Conservation (phyloP, 495 filamentous ascomycete species). For the Penicillium desertorum region DNA sequence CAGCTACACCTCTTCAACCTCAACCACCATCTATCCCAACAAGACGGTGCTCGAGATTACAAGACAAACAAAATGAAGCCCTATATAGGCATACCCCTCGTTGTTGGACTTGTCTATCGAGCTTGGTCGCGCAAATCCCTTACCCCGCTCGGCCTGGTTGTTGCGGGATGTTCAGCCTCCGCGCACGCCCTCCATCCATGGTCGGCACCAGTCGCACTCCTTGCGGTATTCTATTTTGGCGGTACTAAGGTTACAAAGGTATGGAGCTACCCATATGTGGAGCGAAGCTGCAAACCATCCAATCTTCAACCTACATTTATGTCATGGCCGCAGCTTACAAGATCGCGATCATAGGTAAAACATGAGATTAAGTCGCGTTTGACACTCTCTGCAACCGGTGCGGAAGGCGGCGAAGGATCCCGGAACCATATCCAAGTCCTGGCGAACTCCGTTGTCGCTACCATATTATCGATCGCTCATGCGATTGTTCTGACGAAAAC, state of each 20-base stretch:
- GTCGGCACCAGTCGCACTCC: slow-evolving; percentile 79
- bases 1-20: background rate
- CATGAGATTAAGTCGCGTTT: slow-evolving; percentile 79
- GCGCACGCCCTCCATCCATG: slow-evolving; percentile 88
- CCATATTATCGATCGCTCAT: slow-evolving; percentile 70
- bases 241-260: slow-evolving; percentile 84
- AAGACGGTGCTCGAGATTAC: background rate
- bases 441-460: slow-evolving; percentile 80
- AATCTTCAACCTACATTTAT: background rate
- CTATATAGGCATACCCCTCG: slow-evolving; percentile 66
- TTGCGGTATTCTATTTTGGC: slow-evolving; percentile 82
- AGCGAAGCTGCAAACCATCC: background rate
- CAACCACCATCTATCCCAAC: background rate
- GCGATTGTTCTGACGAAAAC: slow-evolving; percentile 54
- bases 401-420: slow-evolving; percentile 72
- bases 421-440: slow-evolving; percentile 87
- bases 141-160: slow-evolving; percentile 67
- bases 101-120: slow-evolving; percentile 61
- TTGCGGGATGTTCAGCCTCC: slow-evolving; percentile 67
- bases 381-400: slow-evolving; percentile 72
- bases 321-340: slow-evolving; percentile 7
- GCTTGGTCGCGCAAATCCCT: slow-evolving; percentile 73
- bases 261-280: slow-evolving; percentile 2
- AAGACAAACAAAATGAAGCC: slow-evolving; percentile 59
- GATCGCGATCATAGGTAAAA: slow-evolving; percentile 59